A percentile compares a stretch with the other conserved stretches of the same genome.
phyloP scores from a whole-genome alignment of 2,329 filamentous ascomycete genomes.

The Aspergillus tubingensis region DNA sequence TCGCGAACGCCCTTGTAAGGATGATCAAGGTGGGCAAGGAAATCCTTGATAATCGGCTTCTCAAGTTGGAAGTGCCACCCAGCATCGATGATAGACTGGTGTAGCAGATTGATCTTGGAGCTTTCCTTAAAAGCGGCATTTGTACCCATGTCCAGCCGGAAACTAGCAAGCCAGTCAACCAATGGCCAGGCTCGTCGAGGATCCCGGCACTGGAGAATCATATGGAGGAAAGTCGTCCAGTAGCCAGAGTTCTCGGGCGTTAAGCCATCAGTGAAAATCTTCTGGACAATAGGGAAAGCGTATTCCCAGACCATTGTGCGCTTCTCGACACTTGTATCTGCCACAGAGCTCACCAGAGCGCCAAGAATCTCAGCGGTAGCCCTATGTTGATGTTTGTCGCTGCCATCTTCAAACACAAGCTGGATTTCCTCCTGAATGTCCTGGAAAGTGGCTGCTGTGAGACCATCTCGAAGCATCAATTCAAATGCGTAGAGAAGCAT shows the following conservation, averaged over 20 bases:
- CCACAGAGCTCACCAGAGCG: slow-evolving; percentile 76
- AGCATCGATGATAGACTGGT: slow-evolving; percentile 81
- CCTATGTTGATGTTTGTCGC: slow-evolving; percentile 95
- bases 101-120: slow-evolving; percentile 87
- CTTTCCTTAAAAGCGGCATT: slow-evolving; percentile 99
- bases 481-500: slow-evolving; percentile 89
- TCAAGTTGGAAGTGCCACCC: slow-evolving; percentile 97
- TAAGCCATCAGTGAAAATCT: slow-evolving; percentile 84
- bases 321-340: slow-evolving; percentile 73
- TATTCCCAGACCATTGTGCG: slow-evolving; percentile 83
- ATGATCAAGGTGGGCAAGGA: slow-evolving; percentile 88
- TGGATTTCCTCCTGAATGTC: slow-evolving; percentile 81
- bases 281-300: slow-evolving; percentile 81
- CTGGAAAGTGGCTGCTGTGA: slow-evolving; percentile 76
- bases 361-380: slow-evolving; percentile 93
- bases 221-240: slow-evolving; percentile 91
- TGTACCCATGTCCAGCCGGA: slow-evolving; percentile 88
- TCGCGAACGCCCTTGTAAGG: slow-evolving; percentile 97
- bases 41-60: slow-evolving; percentile 83
- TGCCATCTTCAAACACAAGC: slow-evolving; percentile 84
- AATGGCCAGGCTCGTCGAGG: slow-evolving; percentile 85
- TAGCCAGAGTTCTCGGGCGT: slow-evolving; percentile 94
- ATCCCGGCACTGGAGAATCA: slow-evolving; percentile 85
- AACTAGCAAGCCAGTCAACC: slow-evolving; percentile 76
- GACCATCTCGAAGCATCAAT: slow-evolving; percentile 73